These are phyloP conservation scores for Penstemon eatonii DNA, from an alignment of 257 asterid species.

Conservation along the genomic window DNA sequence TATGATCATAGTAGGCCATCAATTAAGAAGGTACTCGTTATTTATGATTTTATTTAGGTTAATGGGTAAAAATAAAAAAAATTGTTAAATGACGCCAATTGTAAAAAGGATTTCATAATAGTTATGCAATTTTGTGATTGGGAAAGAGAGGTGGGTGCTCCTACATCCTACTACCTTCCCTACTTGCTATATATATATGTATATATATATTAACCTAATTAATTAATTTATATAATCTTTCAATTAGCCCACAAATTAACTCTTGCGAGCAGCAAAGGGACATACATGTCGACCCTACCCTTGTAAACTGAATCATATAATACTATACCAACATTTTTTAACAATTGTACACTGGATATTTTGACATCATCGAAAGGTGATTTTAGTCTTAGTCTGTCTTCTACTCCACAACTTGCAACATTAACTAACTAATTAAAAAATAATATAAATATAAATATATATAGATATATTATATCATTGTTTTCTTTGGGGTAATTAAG, in stretches of 20 bases:
- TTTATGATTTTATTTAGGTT: no score
- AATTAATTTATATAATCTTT: no score
- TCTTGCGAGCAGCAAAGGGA: constrained; percentile 30
- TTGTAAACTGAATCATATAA: constrained; percentile 22
- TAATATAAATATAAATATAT: no score
- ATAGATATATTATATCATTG: no score
- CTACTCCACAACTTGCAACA: constrained; percentile 42
- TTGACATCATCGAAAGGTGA: constrained; percentile 32
- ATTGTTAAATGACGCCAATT: no score
- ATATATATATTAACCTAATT: no score
- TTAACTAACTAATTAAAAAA: neutral
- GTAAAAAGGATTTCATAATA: no score
- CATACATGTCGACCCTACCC: neutral
- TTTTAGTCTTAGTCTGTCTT: constrained; percentile 39
- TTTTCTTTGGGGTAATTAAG: neutral
- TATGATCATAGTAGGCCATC: no score
- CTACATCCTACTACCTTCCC: neutral
- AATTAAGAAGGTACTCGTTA: no score
- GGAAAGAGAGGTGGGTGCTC: neutral
- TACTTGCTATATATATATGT: neutral
- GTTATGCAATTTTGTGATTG: neutral
- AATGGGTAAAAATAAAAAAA: no score
- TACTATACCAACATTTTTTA: neutral
- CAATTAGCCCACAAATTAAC: neutral
- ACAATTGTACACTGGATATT: constrained; percentile 31